Conservation (phyloP, 2,329 filamentous ascomycete genomes). For the Fusarium haematococcum region DNA sequence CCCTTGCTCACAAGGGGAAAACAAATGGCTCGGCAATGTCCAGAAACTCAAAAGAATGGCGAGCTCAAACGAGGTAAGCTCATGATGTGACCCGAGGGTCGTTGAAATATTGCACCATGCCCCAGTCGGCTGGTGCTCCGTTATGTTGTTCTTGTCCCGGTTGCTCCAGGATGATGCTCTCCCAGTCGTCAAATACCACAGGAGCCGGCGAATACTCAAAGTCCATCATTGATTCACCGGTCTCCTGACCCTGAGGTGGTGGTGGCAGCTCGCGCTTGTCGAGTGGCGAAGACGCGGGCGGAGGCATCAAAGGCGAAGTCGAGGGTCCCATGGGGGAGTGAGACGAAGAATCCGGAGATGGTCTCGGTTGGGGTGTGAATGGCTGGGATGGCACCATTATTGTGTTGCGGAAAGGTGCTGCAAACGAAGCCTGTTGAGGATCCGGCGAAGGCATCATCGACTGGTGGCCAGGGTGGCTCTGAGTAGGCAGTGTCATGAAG, state of each 20-base stretch:
- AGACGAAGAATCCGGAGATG: slow-evolving; percentile 49
- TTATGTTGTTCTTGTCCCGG: slow-evolving; percentile 42
- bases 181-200: slow-evolving; percentile 57
- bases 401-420: slow-evolving; percentile 47
- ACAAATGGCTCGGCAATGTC: slow-evolving; percentile 33
- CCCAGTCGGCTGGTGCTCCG: slow-evolving; percentile 43
- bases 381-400: slow-evolving; percentile 50
- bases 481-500: slow-evolving; percentile 49
- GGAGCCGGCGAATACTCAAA: slow-evolving; percentile 56
- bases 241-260: slow-evolving; percentile 42
- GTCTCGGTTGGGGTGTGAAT: slow-evolving; percentile 43
- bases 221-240: slow-evolving; percentile 53
- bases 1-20: slow-evolving; percentile 14
- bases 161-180: slow-evolving; percentile 53
- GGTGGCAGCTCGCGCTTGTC: slow-evolving; percentile 54
- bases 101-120: slow-evolving; percentile 51
- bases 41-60: slow-evolving; percentile 33
- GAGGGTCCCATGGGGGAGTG: slow-evolving; percentile 50
- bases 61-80: slow-evolving; percentile 19
- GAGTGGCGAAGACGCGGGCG: slow-evolving; percentile 45
- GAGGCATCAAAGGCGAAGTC: slow-evolving; percentile 48
- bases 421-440: slow-evolving; percentile 46
- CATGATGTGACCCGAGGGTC: slow-evolving; percentile 49
- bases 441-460: slow-evolving; percentile 47
- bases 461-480: slow-evolving; percentile 44